Conservation (phyloP, 306 rosid genomes). For the Sechiopsis laciniata region DNA sequence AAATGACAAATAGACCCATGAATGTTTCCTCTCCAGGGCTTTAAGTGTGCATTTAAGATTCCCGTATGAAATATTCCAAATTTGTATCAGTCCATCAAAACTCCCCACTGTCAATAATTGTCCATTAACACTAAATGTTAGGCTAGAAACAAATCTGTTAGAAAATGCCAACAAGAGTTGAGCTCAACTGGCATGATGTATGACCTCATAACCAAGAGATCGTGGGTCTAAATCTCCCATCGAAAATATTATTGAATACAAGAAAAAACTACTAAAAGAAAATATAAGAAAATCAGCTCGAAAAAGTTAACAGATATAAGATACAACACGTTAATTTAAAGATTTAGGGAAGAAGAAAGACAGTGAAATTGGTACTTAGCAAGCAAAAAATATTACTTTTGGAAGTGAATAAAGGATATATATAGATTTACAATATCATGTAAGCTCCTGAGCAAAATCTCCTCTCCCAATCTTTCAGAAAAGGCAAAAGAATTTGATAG, state of each 20-base stretch:
- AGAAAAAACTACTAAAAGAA: too few relatives aligned
- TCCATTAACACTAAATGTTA: slow-evolving; percentile 52
- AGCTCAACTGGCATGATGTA: too few relatives aligned
- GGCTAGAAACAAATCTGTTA: too few relatives aligned
- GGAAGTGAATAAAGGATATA: neutral
- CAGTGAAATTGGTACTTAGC: neutral
- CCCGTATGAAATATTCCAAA: slow-evolving; percentile 56
- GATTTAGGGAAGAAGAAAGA: slow-evolving; percentile 4
- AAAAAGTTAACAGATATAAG: too few relatives aligned
- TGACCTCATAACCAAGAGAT: too few relatives aligned
- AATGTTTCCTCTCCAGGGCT: slow-evolving; percentile 35
- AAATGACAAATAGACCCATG: too few relatives aligned
- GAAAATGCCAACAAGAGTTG: too few relatives aligned
- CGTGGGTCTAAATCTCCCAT: too few relatives aligned
- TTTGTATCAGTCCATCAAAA: slow-evolving; percentile 63
- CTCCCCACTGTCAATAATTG: slow-evolving; percentile 68
- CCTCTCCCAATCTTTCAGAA: slow-evolving; percentile 44
- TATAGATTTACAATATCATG: neutral
- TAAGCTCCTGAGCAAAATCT: slow-evolving; percentile 73
- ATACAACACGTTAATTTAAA: too few relatives aligned
- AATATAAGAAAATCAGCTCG: too few relatives aligned
- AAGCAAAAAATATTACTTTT: neutral
- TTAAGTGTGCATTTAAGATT: slow-evolving; percentile 39
- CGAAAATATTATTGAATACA: too few relatives aligned
- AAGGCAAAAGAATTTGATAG: neutral